These are phyloP conservation scores for Rugosomyces carneus DNA, from an alignment of 1,284 basidiomycete species.

Conservation along the genomic window DNA sequence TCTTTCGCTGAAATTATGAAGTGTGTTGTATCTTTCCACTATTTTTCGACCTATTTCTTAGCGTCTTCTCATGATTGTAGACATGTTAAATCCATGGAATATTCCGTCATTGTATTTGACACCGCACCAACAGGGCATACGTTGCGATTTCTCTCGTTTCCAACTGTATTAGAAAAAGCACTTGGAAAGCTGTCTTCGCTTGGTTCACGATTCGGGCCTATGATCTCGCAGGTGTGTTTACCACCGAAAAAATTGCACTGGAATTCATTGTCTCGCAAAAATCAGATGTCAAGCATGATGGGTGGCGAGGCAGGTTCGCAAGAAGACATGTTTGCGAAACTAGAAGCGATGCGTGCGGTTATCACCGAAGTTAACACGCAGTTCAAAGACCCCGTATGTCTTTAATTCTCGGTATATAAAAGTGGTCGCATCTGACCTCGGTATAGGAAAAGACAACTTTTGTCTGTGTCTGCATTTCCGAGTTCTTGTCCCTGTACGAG, in stretches of 20 bases:
- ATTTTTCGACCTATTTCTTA: slow-evolving; percentile 4
- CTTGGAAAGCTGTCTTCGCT: slow-evolving; percentile 91
- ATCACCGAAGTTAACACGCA: slow-evolving; percentile 99
- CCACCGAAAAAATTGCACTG: background rate
- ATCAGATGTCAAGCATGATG: slow-evolving; percentile 90
- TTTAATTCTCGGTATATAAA: slow-evolving; percentile 1
- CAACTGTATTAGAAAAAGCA: slow-evolving; percentile 95
- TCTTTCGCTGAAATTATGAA: slow-evolving; percentile 99
- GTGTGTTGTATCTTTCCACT: slow-evolving; percentile 39
- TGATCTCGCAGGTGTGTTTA: slow-evolving; percentile 79
- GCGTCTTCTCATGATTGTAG: slow-evolving; percentile 32
- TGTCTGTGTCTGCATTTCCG: slow-evolving; percentile 97
- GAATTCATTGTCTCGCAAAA: background rate
- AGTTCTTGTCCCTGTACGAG: slow-evolving; percentile 97
- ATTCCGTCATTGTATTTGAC: slow-evolving; percentile 98
- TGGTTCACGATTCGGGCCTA: slow-evolving; percentile 91
- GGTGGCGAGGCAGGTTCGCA: slow-evolving; percentile 82
- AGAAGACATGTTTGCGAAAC: slow-evolving; percentile 97
- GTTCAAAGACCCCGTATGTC: slow-evolving; percentile 94
- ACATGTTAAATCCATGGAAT: slow-evolving; percentile 99
- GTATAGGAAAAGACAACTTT: slow-evolving; percentile 93
- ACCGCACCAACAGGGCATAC: slow-evolving; percentile 99
- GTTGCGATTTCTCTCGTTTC: slow-evolving; percentile 96
- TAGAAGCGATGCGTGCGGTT: slow-evolving; percentile 94
- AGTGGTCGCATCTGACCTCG: background rate